Evolutionary conservation across 2,329 filamentous ascomycete genomes (phyloP).

Genomic region (Aureobasidium subglaciale): DNA sequence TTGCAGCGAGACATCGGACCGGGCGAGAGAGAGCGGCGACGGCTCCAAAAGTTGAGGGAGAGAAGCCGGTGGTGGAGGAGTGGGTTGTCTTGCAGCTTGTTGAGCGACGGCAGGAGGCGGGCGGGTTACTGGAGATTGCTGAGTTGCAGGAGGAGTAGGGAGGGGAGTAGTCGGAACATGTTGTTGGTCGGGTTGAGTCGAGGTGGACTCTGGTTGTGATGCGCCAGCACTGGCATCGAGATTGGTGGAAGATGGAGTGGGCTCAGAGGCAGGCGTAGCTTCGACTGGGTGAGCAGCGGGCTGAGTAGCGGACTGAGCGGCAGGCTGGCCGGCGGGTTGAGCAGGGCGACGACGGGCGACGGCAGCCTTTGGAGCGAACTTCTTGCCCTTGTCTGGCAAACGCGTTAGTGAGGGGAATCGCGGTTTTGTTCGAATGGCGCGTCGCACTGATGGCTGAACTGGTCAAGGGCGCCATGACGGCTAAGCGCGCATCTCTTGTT

Average conservation of each 20-base stretch:
- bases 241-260: constrained; percentile 13
- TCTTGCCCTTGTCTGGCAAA: constrained; percentile 36
- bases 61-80: neutral
- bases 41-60: constrained; percentile 6
- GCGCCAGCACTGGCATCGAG: neutral
- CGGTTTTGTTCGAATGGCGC: constrained; percentile 15
- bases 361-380: constrained; percentile 42
- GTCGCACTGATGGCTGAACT: constrained; percentile 47
- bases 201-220: neutral
- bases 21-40: constrained; percentile 4
- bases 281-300: neutral
- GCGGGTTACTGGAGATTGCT: neutral
- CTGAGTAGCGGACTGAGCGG: neutral
- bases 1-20: neutral
- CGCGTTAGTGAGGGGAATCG: constrained; percentile 18
- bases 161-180: neutral
- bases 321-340: constrained; percentile 1
- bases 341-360: constrained; percentile 35
- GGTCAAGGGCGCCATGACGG: constrained; percentile 40
- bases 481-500: neutral
- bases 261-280: neutral
- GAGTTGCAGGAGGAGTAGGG: constrained; percentile 9
- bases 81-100: neutral
- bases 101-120: neutral
- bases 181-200: neutral